These are phyloP conservation scores for Rhizopogon vesiculosus DNA, from an alignment of 768 basidiomycete genomes.

Conservation along the genomic window DNA sequence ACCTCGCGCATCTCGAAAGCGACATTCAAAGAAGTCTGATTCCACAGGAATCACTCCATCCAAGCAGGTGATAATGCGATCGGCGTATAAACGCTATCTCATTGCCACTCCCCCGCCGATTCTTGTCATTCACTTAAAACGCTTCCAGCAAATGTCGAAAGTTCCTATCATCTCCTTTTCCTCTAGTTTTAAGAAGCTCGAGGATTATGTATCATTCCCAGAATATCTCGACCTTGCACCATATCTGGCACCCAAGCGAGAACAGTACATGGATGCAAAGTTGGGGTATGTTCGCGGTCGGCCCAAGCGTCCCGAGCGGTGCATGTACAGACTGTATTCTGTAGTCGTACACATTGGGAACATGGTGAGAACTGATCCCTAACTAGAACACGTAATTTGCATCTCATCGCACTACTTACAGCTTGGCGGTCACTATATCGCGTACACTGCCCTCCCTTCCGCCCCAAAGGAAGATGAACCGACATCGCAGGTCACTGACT, in stretches of 20 bases:
- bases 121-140: conserved; percentile 88
- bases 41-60: conserved; percentile 29
- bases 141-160: conserved; percentile 84
- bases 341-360: conserved; percentile 86
- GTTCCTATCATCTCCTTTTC: conserved; percentile 58
- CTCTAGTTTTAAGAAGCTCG: conserved; percentile 80
- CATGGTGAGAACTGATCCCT: conserved; percentile 49
- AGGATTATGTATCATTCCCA: conserved; percentile 89
- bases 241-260: conserved; percentile 78
- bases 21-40: conserved; percentile 25
- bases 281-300: conserved; percentile 18
- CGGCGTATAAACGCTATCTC: conserved; percentile 93
- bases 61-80: conserved; percentile 68
- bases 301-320: conserved; percentile 28
- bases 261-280: conserved; percentile 56
- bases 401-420: conserved; percentile 22
- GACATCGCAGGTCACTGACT: background rate
- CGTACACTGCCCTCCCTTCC: conserved; percentile 71
- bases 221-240: conserved; percentile 81
- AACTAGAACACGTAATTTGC: background rate
- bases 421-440: conserved; percentile 88
- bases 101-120: conserved; percentile 83
- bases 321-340: conserved; percentile 69
- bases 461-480: conserved; percentile 11
- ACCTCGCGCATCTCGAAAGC: conserved; percentile 18